Evolutionary conservation across 192 early-diverging fungal genomes (phyloP).

Genomic region (Backusella tuberculispora): DNA sequence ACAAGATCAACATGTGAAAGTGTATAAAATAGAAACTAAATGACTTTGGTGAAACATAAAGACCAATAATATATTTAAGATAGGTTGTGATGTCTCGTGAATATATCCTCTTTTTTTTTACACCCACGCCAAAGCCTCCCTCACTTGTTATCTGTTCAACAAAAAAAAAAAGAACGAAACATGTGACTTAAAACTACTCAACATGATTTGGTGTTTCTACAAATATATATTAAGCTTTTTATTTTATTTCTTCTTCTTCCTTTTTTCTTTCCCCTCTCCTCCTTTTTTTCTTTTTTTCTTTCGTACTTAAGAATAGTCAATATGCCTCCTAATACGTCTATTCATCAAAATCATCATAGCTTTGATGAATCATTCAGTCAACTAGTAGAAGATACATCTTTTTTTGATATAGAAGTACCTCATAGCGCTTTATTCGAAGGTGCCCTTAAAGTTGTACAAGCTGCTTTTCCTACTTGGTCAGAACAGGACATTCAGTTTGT

Average conservation of each 20-base stretch:
- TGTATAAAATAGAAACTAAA: background rate
- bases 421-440: constrained; percentile 66
- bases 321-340: constrained; percentile 21
- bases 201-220: constrained; percentile 1
- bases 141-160: constrained; percentile 12
- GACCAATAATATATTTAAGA: background rate
- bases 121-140: background rate
- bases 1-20: constrained; percentile 2
- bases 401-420: constrained; percentile 54
- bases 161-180: background rate
- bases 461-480: constrained; percentile 66
- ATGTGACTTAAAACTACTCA: constrained; percentile 4
- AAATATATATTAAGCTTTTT: constrained; percentile 9
- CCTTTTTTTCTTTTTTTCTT: background rate
- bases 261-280: background rate
- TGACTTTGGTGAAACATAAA: constrained; percentile 2
- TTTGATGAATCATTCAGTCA: constrained; percentile 19
- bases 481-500: constrained; percentile 56
- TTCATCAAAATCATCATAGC: background rate
- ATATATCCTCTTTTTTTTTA: background rate
- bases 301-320: background rate
- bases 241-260: constrained; percentile 9
- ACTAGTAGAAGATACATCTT: constrained; percentile 33
- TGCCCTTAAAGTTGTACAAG: constrained; percentile 54
- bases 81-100: background rate